These are phyloP conservation scores for Phragmites australis DNA, from an alignment of 176 grass and related monocot genomes.

Conservation along the genomic window DNA sequence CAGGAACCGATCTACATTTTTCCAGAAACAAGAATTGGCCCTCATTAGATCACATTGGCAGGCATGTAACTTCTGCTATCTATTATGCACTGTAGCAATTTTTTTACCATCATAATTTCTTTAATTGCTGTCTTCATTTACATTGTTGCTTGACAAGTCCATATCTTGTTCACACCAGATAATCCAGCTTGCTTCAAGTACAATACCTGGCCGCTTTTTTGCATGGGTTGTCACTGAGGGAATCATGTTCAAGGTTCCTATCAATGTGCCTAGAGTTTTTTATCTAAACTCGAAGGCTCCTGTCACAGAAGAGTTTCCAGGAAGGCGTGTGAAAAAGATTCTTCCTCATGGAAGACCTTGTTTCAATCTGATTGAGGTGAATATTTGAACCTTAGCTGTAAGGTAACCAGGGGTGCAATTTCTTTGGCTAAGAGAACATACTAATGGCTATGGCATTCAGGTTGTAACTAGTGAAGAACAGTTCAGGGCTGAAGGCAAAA, in stretches of 20 bases:
- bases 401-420: slow-evolving; percentile 19
- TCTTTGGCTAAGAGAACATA: slow-evolving; percentile 23
- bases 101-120: neutral
- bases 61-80: slow-evolving; percentile 41
- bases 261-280: slow-evolving; percentile 75
- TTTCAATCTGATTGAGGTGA: slow-evolving; percentile 96
- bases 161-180: slow-evolving; percentile 64
- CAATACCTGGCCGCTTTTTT: slow-evolving; percentile 63
- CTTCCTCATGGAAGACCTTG: slow-evolving; percentile 88
- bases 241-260: slow-evolving; percentile 87
- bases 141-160: slow-evolving; percentile 13
- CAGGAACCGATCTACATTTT: slow-evolving; percentile 49
- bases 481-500: slow-evolving; percentile 84
- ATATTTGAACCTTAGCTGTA: slow-evolving; percentile 32
- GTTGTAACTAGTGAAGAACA: slow-evolving; percentile 89
- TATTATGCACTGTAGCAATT: slow-evolving; percentile 13
- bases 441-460: slow-evolving; percentile 48
- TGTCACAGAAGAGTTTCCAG: slow-evolving; percentile 83
- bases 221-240: slow-evolving; percentile 93
- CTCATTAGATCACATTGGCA: slow-evolving; percentile 95
- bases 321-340: slow-evolving; percentile 89
- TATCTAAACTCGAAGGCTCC: slow-evolving; percentile 87
- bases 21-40: slow-evolving; percentile 80
- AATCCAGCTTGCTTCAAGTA: slow-evolving; percentile 78
- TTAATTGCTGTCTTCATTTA: slow-evolving; percentile 6